These are phyloP conservation scores for Vaccinium vitisidaea DNA, from an alignment of 148 eudicot species.

Conservation along the genomic window DNA sequence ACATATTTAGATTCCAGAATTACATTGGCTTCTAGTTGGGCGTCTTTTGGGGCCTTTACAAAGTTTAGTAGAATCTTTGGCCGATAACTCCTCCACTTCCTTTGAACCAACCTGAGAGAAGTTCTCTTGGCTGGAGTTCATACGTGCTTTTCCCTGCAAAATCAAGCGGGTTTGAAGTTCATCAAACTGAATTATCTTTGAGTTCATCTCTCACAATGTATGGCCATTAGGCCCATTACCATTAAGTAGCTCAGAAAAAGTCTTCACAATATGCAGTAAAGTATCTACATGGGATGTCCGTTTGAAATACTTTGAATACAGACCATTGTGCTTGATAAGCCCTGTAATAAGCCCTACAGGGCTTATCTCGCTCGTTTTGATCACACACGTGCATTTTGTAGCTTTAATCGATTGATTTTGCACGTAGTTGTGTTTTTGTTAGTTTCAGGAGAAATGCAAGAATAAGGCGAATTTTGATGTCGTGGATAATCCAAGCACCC, in stretches of 20 bases:
- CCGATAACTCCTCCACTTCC: slow-evolving; percentile 18
- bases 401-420: no score
- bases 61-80: slow-evolving; percentile 5
- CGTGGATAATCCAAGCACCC: no score
- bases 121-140: slow-evolving; percentile 3
- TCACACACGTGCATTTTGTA: no score
- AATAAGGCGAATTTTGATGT: no score
- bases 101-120: slow-evolving; percentile 24
- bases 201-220: not conserved
- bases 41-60: slow-evolving; percentile 25
- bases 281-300: not conserved
- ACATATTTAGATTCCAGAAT: not conserved
- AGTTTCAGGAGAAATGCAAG: no score
- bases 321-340: not conserved
- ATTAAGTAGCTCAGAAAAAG: not conserved
- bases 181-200: not conserved
- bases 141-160: slow-evolving; percentile 26
- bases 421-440: no score
- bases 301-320: not conserved
- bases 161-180: not conserved
- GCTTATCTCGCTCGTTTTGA: no score
- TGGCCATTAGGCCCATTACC: not conserved
- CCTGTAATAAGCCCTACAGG: no score
- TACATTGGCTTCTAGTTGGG: slow-evolving; percentile 46
- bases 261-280: not conserved